Base-by-base conservation (phyloP, 139 green algal genomes). In the Haematococcus sp. region DNA sequence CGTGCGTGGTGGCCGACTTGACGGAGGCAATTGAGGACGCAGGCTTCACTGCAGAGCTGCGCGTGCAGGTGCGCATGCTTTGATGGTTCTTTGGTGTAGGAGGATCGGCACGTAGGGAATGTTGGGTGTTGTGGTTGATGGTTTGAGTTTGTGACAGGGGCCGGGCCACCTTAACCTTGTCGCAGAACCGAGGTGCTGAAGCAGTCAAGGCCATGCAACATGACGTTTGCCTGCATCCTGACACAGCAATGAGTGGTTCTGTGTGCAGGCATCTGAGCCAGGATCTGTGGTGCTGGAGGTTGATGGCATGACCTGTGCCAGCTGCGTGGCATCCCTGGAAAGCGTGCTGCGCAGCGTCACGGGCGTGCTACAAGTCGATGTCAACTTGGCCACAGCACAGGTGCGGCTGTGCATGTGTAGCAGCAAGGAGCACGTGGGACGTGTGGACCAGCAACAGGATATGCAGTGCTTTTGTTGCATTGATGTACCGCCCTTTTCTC, bases 231-330 rank as follows among this genome's bases (percentile, higher is more conserved):
- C n/a, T n/a, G n/a, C n/a, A n/a, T n/a, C n/a, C n/a, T n/a, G n/a
- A n/a, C n/a, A n/a, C n/a, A n/a, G n/a, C n/a, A n/a, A n/a, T n/a
- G n/a, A n/a, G n/a, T n/a, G n/a, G 34, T n/a, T 27, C 7, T 61
- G 54, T 61, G 54, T 61, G 11, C 58, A 65, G 58, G 58, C 58
- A 19, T 22, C 20, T 13, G 58, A 65, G 58, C 25, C 16, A 7
- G 58, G 58, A 3, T 27, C 20, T n/a, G 61, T 69, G 33, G 61
- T 69, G 32, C 33, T 69, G 33, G 15, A 60, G 43, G 73, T 78
- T 17, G 49, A 40, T 16, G 92, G 92, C 74, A 96, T 97, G 91
- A 93, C 86, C 0, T 97, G 92, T 76, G 81, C 81, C 32, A 77
- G 84, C 32, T 97, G 92, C 85, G 82, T 81, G 3, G 55, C 55